Conservation (phyloP, 2,329 filamentous ascomycete species). For the Chaetothyriales sp. region DNA sequence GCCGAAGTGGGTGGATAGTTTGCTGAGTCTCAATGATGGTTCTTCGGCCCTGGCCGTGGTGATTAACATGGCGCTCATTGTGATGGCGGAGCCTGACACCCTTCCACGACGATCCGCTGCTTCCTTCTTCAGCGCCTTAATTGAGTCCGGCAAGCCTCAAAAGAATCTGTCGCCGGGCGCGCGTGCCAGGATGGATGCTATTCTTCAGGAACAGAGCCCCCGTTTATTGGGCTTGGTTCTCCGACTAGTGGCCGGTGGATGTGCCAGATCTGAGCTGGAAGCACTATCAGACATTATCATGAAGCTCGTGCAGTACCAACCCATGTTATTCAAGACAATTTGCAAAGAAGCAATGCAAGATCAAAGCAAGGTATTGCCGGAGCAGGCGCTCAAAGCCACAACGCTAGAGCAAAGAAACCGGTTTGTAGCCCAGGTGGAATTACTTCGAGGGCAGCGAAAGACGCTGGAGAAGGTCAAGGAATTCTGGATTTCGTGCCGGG, state of each 20-base stretch:
- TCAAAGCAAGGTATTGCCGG: slow-evolving; percentile 16
- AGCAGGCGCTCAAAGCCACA: slow-evolving; percentile 13
- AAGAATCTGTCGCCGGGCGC: slow-evolving; percentile 4
- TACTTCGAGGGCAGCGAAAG: slow-evolving; percentile 25
- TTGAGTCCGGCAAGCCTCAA: slow-evolving; percentile 18
- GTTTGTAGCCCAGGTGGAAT: slow-evolving; percentile 27
- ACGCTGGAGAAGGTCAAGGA: slow-evolving; percentile 26
- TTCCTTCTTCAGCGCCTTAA: slow-evolving; percentile 29
- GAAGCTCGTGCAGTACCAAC: slow-evolving; percentile 28
- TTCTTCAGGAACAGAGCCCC: slow-evolving; percentile 22
- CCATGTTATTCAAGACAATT: slow-evolving; percentile 24
- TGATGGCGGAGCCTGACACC: slow-evolving; percentile 28
- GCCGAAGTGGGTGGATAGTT: slow-evolving; percentile 26
- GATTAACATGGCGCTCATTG: slow-evolving; percentile 27
- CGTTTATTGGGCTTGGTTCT: slow-evolving; percentile 26
- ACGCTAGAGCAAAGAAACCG: slow-evolving; percentile 26
- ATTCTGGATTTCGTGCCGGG: slow-evolving; percentile 32
- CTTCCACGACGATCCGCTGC: slow-evolving; percentile 33
- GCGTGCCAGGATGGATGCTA: slow-evolving; percentile 5
- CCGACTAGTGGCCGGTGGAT: slow-evolving; percentile 27
- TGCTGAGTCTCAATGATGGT: slow-evolving; percentile 23
- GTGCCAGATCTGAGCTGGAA: slow-evolving; percentile 31
- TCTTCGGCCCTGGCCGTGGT: slow-evolving; percentile 21
- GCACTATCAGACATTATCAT: slow-evolving; percentile 28
- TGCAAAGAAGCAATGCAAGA: slow-evolving; percentile 23